phyloP scores from a whole-genome alignment of 2,329 filamentous ascomycete species.

The Penicillium thymicola region DNA sequence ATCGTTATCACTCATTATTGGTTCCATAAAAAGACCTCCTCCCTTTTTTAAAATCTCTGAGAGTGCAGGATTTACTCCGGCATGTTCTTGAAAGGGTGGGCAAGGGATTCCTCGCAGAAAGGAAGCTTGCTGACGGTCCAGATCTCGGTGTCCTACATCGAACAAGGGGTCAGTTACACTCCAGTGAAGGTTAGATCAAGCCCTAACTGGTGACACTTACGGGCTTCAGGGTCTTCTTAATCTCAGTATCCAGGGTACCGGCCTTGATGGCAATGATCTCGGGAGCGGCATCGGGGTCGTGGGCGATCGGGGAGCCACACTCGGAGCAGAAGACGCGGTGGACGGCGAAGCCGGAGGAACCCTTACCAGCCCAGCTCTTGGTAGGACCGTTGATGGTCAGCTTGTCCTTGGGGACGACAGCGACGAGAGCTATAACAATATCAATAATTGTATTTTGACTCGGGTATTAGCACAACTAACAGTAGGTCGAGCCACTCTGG shows the following conservation, averaged over 20 bases:
- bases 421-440: constrained; percentile 54
- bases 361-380: constrained; percentile 62
- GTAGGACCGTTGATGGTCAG: constrained; percentile 60
- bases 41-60: not conserved
- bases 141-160: constrained; percentile 57
- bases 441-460: not conserved
- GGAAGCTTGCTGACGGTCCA: constrained; percentile 67
- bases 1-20: constrained; percentile 1
- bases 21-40: not conserved
- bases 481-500: constrained; percentile 67
- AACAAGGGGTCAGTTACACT: not conserved
- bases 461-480: constrained; percentile 14
- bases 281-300: constrained; percentile 68
- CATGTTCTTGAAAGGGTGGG: constrained; percentile 63
- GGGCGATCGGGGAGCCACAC: constrained; percentile 67
- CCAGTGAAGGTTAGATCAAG: not conserved
- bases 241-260: constrained; percentile 60
- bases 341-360: constrained; percentile 60
- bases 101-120: constrained; percentile 65
- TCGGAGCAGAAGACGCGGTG: constrained; percentile 68
- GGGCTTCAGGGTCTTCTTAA: constrained; percentile 67
- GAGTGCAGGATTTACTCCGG: constrained; percentile 47
- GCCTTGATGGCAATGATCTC: constrained; percentile 68
- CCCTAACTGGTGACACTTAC: constrained; percentile 17
- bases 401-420: constrained; percentile 64